A percentile compares a stretch with the other conserved stretches of the same genome.
phyloP scores from a whole-genome alignment of 345 rosid genomes.

The Pseudoturritis turrita region DNA sequence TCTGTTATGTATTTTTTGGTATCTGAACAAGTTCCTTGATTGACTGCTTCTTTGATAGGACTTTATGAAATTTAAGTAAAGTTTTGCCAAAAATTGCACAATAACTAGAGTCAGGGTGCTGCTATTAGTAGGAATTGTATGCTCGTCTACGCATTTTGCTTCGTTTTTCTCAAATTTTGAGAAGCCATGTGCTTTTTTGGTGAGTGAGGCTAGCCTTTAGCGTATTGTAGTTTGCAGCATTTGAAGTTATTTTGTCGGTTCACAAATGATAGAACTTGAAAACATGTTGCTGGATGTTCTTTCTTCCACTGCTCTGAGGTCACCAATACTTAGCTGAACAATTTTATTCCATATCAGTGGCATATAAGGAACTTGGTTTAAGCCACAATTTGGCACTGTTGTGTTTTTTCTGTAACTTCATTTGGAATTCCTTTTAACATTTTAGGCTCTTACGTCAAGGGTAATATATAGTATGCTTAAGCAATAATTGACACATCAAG shows the following conservation, averaged over 20 bases:
- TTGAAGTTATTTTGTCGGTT: not conserved
- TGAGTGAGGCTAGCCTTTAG: not conserved
- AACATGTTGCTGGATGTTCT: not conserved
- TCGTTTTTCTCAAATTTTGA: not conserved
- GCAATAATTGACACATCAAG: not conserved
- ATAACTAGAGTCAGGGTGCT: not conserved
- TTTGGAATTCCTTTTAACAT: not conserved
- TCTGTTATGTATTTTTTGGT: not conserved
- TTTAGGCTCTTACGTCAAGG: not conserved
- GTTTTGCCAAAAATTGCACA: not conserved
- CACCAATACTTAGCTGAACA: not conserved
- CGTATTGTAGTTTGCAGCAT: not conserved
- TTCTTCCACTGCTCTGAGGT: not conserved
- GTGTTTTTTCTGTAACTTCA: not conserved
- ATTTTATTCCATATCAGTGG: not conserved
- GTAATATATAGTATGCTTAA: not conserved
- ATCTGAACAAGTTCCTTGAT: constrained; percentile 6
- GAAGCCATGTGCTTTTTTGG: not conserved
- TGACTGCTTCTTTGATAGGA: not conserved
- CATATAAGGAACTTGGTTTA: not conserved
- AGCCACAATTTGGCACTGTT: not conserved
- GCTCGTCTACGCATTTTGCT: not conserved
- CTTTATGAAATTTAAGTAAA: not conserved
- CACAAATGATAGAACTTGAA: not conserved
- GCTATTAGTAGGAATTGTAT: not conserved